A percentile compares a stretch with the other conserved stretches of the same genome.
Conservation (phyloP, 306 rosid species). For the Medicago arabica region DNA sequence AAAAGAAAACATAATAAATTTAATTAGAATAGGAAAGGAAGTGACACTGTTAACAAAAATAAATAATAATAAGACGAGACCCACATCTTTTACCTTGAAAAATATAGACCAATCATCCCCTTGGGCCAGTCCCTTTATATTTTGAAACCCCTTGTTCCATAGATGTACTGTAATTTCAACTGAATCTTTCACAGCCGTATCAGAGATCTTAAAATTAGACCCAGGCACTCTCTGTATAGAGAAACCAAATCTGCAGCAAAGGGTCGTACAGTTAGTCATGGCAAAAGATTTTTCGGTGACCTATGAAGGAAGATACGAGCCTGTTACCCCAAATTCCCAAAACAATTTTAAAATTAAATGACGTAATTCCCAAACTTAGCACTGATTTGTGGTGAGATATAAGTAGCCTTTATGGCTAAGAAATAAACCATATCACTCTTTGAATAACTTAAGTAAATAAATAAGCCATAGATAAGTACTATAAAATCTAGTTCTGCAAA, state of each 20-base stretch:
- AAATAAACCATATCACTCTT: conserved; percentile 31
- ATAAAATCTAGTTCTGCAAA: conserved; percentile 26
- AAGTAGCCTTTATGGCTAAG: conserved; percentile 33
- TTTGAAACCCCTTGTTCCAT: conserved; percentile 69
- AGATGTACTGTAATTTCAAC: conserved; percentile 51
- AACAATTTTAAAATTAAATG: conserved; percentile 29
- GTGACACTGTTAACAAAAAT: neutral
- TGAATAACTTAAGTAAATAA: conserved; percentile 26
- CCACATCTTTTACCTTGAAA: conserved; percentile 66
- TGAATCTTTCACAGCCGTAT: conserved; percentile 50
- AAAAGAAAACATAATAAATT: neutral
- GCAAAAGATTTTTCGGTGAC: conserved; percentile 20
- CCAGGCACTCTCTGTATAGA: conserved; percentile 48
- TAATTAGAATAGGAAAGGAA: conserved; percentile 22
- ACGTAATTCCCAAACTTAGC: conserved; percentile 17
- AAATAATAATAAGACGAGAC: neutral
- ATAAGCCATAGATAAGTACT: conserved; percentile 5
- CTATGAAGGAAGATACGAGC: conserved; percentile 26
- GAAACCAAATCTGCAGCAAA: conserved; percentile 60
- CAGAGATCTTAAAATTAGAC: conserved; percentile 63
- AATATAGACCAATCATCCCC: conserved; percentile 75
- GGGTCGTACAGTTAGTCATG: conserved; percentile 40
- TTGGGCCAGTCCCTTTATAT: conserved; percentile 56
- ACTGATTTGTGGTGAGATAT: conserved; percentile 25
- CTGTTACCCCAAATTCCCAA: conserved; percentile 12